phyloP scores from a whole-genome alignment of 352 stramenopile species.

The Globisporangium megalacanthum region DNA sequence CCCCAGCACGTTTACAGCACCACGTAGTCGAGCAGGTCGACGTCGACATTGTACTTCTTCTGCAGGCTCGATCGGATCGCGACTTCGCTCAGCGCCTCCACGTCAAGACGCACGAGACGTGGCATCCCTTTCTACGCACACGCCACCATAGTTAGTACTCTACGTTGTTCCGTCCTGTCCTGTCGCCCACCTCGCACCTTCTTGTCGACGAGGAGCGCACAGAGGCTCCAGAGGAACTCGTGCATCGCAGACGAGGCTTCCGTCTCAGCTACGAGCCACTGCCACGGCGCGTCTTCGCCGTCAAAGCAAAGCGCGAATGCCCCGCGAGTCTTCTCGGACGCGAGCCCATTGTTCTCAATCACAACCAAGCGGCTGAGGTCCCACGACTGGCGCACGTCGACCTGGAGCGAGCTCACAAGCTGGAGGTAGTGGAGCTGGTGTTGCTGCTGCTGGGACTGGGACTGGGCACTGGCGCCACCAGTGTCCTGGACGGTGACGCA shows the following conservation, averaged over 20 bases:
- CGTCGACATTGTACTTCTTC: slow-evolving; percentile 61
- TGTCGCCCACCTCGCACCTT: slow-evolving; percentile 20
- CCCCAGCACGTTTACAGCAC: slow-evolving; percentile 7
- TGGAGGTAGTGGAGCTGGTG: slow-evolving; percentile 58
- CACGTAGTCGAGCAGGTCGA: slow-evolving; percentile 50
- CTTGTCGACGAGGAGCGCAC: slow-evolving; percentile 45
- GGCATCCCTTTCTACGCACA: slow-evolving; percentile 30
- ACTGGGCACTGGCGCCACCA: not conserved
- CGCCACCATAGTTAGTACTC: not conserved
- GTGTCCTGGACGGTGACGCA: slow-evolving; percentile 56
- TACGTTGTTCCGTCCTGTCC: not conserved
- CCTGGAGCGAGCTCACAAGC: slow-evolving; percentile 57
- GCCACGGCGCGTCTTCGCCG: slow-evolving; percentile 36
- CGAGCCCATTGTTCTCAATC: slow-evolving; percentile 54
- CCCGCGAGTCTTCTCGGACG: slow-evolving; percentile 42
- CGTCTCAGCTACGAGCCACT: slow-evolving; percentile 50
- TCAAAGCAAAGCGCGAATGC: slow-evolving; percentile 53
- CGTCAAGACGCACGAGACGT: slow-evolving; percentile 46
- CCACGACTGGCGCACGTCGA: slow-evolving; percentile 62
- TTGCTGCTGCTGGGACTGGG: not conserved
- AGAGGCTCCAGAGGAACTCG: slow-evolving; percentile 74
- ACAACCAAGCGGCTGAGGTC: slow-evolving; percentile 42
- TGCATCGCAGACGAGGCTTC: slow-evolving; percentile 51
- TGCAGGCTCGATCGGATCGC: slow-evolving; percentile 42
- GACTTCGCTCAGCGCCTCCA: slow-evolving; percentile 54